Percentiles rank a stretch among this genome's conserved stretches.
These are phyloP conservation scores for Avena eriantha DNA, from an alignment of 176 grass and related monocot species.

Conservation along the genomic window DNA sequence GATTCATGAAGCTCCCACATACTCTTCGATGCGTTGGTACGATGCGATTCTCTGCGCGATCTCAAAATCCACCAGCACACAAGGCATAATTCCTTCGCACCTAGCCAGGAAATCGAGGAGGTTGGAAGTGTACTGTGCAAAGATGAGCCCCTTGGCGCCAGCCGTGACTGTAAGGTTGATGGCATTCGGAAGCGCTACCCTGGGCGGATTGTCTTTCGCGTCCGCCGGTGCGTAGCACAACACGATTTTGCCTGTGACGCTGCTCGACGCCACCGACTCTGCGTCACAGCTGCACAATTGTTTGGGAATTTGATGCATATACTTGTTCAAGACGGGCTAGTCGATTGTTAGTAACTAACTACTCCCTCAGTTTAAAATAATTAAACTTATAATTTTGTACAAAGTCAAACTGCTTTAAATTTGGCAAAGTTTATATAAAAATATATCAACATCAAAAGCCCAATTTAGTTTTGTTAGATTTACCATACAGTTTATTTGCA, in stretches of 20 bases:
- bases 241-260: slow-evolving; percentile 34
- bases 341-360: too few species aligned
- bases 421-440: too few species aligned
- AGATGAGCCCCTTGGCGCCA: slow-evolving; percentile 32
- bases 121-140: not conserved
- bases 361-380: not conserved
- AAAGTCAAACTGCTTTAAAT: not conserved
- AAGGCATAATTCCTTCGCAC: not conserved
- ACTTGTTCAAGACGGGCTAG: too few species aligned
- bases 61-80: slow-evolving; percentile 34
- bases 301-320: not conserved
- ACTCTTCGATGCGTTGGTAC: too few species aligned
- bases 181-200: fast-evolving
- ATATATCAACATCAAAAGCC: too few species aligned
- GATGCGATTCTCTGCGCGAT: not conserved
- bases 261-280: not conserved
- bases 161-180: not conserved
- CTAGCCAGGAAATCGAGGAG: fast-evolving
- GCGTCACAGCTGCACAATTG: not conserved
- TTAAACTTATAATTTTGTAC: not conserved
- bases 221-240: slow-evolving; percentile 1
- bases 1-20: too few species aligned
- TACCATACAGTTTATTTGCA: too few species aligned
- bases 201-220: not conserved
- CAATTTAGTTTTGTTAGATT: too few species aligned